Conservation (phyloP, 139 green algal genomes). For the Chlorella ohadii region DNA sequence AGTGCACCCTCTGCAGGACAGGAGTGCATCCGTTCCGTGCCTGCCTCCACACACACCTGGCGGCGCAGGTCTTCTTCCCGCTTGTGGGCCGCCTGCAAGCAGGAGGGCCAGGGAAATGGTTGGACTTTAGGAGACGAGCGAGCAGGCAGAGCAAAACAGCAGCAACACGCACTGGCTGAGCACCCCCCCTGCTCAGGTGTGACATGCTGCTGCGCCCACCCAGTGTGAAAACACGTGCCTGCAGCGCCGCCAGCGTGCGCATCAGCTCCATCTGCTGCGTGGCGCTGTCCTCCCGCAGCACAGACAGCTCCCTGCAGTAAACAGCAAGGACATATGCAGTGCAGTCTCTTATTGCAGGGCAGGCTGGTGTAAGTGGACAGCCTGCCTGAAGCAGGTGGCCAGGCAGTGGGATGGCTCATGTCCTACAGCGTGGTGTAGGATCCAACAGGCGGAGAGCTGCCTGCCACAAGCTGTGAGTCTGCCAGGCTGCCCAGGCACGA, state of each 20-base stretch:
- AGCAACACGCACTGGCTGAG: not conserved
- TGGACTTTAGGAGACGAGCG: not conserved
- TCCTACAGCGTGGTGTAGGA: no score
- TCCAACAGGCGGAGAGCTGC: no score
- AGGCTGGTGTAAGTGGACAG: no score
- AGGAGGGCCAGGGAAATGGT: not conserved
- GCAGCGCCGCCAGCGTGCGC: slow-evolving; percentile 26
- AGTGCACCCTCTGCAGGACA: no score
- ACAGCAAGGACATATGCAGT: not conserved
- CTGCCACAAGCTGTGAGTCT: not conserved
- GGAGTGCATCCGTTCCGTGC: no score
- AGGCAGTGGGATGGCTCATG: no score
- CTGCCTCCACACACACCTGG: slow-evolving; percentile 12
- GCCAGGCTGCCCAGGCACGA: no score
- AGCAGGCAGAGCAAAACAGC: not conserved
- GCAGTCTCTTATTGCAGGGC: no score
- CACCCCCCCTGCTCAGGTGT: no score
- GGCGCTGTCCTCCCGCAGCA: slow-evolving; percentile 30
- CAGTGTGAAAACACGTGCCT: not conserved
- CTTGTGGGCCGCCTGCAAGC: slow-evolving; percentile 24
- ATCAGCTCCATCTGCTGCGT: slow-evolving; percentile 37
- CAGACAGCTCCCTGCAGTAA: slow-evolving; percentile 11
- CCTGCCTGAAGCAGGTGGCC: no score
- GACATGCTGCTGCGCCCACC: no score
- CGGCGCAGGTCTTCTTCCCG: slow-evolving; percentile 33